Evolutionary conservation across 345 rosid species (phyloP).

Genomic region (Populus tremula): DNA sequence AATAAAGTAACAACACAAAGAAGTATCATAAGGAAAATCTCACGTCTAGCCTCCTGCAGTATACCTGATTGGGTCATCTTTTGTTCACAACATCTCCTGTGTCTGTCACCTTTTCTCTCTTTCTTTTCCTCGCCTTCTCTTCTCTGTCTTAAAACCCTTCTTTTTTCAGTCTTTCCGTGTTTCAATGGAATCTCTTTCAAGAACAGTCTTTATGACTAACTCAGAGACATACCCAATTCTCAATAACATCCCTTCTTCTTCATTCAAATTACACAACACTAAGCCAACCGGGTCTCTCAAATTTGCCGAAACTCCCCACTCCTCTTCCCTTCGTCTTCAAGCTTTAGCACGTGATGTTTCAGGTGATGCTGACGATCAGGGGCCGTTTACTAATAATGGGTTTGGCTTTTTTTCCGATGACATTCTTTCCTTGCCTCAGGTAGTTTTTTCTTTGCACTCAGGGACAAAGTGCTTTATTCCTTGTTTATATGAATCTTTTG

Average conservation of each 20-base stretch:
- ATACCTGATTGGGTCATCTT: too few relatives aligned
- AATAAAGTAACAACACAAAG: too few relatives aligned
- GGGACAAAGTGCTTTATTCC: neutral
- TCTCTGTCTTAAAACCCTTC: neutral
- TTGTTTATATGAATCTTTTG: neutral
- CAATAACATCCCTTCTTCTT: conserved; percentile 24
- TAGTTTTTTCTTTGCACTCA: conserved; percentile 9
- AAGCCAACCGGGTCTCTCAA: conserved; percentile 44
- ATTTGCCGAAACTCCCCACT: conserved; percentile 30
- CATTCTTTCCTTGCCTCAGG: conserved; percentile 50
- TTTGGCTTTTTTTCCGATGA: conserved; percentile 43
- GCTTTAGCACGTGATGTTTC: conserved; percentile 44
- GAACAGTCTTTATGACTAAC: conserved; percentile 33
- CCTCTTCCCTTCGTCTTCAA: conserved; percentile 35
- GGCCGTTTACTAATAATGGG: conserved; percentile 29
- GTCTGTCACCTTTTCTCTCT: too few relatives aligned
- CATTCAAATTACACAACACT: conserved; percentile 16
- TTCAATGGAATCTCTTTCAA: conserved; percentile 56
- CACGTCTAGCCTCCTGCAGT: too few relatives aligned
- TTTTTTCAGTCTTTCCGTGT: neutral
- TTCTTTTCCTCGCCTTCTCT: too few relatives aligned
- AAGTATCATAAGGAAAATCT: too few relatives aligned
- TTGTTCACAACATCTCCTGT: too few relatives aligned
- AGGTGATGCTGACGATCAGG: conserved; percentile 35
- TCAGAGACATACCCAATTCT: conserved; percentile 27